Evolutionary conservation across 1,139 yeast species (phyloP), one percentile per base, ranked within the genome.

Genomic region (Arxiozyma telluris): DNA sequence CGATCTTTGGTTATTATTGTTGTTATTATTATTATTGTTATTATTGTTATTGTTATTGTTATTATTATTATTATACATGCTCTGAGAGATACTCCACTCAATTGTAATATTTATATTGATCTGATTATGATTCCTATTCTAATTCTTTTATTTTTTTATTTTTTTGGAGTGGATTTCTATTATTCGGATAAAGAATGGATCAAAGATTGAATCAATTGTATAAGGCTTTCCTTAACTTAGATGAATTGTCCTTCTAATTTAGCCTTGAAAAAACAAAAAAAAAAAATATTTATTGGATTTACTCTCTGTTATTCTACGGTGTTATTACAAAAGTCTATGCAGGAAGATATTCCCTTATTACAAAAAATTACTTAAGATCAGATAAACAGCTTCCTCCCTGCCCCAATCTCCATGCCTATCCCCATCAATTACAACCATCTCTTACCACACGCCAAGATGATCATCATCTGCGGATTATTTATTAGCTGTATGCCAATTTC

Each of bases 11-110:
- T 54, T 52, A 23, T 50, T 23, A 23, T 23, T 55, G 53, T 55
- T 57, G 46, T 57, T 23, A 23, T 23, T 55, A 53, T 55, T 57
- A 48, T 57, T 23, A 23, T 23, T 55, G 53, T 55, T 57, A 48
- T 57, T 23, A 23, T 23, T 55, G 53, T 55, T 57, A 48, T 57
- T 23, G 6, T 23, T 55, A 53, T 55, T 57, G 46, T 57, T 23
- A 23, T 23, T 55, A 53, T 55, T 23, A 23, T 23, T 55, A 53
- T 55, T 57, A 48, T 57, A 54, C 60, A 49, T 42, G 23, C 25
- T 27, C 34, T 20, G 39, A 15, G 39, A 34, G 39, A 34, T 12
- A 34, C 6, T 34, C 39, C n/a, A 34, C 39, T 34, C 39, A 34
- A 34, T 34, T 34, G n/a, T 15, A 34, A 12, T 34, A 3, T 34